Conservation (phyloP, 2,329 filamentous ascomycete species). For the Seiridium unicorne region DNA sequence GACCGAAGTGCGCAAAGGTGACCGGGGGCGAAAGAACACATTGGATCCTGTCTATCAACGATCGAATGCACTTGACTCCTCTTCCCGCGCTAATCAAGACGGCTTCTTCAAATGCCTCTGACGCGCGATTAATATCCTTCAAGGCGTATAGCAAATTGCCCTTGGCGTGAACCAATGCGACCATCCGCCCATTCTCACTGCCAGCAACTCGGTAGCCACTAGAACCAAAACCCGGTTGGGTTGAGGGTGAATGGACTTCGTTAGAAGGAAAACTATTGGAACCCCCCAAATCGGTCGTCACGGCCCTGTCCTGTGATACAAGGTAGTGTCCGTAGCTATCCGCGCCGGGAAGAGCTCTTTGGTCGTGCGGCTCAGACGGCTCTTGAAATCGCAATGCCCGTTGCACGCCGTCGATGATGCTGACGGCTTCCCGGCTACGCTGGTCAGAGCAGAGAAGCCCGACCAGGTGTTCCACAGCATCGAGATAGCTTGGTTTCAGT, state of each 20-base stretch:
- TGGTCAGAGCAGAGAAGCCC: conserved; percentile 81
- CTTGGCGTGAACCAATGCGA: conserved; percentile 94
- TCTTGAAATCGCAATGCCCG: conserved; percentile 58
- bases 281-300: background rate
- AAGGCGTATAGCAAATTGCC: conserved; percentile 96
- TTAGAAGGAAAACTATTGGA: too few relatives aligned
- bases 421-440: conserved; percentile 79
- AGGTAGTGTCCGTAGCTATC: too few relatives aligned
- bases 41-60: conserved; percentile 77
- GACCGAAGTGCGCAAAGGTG: conserved; percentile 25
- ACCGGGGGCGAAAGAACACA: conserved; percentile 58
- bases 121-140: conserved; percentile 77
- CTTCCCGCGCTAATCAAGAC: conserved; percentile 84
- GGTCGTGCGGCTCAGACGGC: too few relatives aligned
- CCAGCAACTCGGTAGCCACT: conserved; percentile 85
- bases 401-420: conserved; percentile 84
- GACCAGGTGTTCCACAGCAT: conserved; percentile 92
- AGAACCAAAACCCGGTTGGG: conserved; percentile 59
- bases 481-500: conserved; percentile 82
- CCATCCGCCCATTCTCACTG: conserved; percentile 85
- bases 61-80: conserved; percentile 67
- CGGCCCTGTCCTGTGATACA: too few relatives aligned
- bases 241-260: conserved; percentile 6
- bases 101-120: conserved; percentile 90
- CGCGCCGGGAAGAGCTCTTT: too few relatives aligned